A percentile compares a stretch with the other conserved stretches of the same genome.
Evolutionary conservation across 768 basidiomycete species (phyloP).

Genomic region (Paxillus ammoniavirescens): DNA sequence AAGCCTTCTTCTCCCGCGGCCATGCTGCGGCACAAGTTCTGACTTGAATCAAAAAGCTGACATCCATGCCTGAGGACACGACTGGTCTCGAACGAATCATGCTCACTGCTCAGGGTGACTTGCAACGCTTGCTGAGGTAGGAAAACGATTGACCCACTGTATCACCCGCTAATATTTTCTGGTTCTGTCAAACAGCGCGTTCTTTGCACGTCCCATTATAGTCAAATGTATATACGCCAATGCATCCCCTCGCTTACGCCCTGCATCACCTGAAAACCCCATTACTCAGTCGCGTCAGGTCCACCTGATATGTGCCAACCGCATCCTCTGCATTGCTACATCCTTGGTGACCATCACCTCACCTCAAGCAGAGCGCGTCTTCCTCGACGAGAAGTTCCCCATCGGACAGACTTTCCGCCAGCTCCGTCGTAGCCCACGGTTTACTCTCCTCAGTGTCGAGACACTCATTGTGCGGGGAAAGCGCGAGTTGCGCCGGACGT

Average conservation of each 20-base stretch:
- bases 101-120: constrained; percentile 66
- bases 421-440: constrained; percentile 51
- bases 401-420: constrained; percentile 69
- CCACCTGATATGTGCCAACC: constrained; percentile 55
- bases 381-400: constrained; percentile 64
- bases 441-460: constrained; percentile 59
- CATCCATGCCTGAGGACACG: constrained; percentile 19
- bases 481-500: constrained; percentile 38
- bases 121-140: constrained; percentile 68
- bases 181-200: constrained; percentile 43
- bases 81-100: constrained; percentile 68
- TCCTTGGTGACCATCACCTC: constrained; percentile 63
- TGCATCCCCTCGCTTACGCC: constrained; percentile 33
- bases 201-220: constrained; percentile 60
- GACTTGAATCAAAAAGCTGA: constrained; percentile 17
- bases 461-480: constrained; percentile 14
- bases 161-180: neutral
- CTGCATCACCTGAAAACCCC: constrained; percentile 46
- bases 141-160: neutral
- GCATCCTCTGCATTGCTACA: constrained; percentile 60
- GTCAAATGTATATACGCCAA: constrained; percentile 58
- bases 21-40: neutral
- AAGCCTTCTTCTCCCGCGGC: neutral
- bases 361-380: constrained; percentile 53
- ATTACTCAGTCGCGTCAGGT: constrained; percentile 65